A percentile compares a stretch with the other conserved stretches of the same genome.
phyloP scores from a whole-genome alignment of 2,329 filamentous ascomycete genomes.

The Sporothrix sp. region DNA sequence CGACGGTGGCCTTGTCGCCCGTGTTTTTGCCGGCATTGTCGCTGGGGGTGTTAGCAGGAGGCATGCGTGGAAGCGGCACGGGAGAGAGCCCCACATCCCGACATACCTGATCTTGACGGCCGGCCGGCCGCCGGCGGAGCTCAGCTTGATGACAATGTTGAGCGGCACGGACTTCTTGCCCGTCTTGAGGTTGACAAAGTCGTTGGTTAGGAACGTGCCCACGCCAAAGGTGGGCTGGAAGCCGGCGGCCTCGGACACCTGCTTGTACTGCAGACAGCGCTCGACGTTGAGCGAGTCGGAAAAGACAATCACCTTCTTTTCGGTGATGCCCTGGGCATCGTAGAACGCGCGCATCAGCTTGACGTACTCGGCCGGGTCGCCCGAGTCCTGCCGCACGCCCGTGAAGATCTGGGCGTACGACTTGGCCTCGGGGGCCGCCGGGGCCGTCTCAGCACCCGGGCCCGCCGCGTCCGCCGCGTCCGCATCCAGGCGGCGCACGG shows the following conservation, averaged over 20 bases:
- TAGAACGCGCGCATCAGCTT: conserved; percentile 75
- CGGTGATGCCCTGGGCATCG: conserved; percentile 60
- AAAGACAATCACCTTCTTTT: conserved; percentile 84
- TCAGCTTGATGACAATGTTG: conserved; percentile 97
- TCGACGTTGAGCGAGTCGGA: conserved; percentile 93
- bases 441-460: not conserved
- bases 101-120: conserved; percentile 75
- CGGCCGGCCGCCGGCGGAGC: conserved; percentile 66
- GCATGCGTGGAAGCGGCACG: too few species aligned
- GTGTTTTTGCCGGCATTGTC: conserved; percentile 93
- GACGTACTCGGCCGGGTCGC: conserved; percentile 72
- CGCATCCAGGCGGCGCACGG: conserved; percentile 37
- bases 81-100: too few species aligned
- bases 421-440: conserved; percentile 27
- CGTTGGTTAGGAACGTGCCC: conserved; percentile 92
- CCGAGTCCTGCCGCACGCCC: conserved; percentile 83
- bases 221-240: conserved; percentile 88
- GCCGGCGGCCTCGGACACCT: conserved; percentile 65
- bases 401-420: conserved; percentile 76
- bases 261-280: conserved; percentile 81
- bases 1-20: conserved; percentile 68
- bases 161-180: conserved; percentile 79
- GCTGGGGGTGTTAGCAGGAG: conserved; percentile 25
- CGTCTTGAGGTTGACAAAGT: conserved; percentile 64
- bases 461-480: not conserved